Evolutionary conservation across 345 rosid genomes (phyloP).

Genomic region (Bruguiera parviflora): DNA sequence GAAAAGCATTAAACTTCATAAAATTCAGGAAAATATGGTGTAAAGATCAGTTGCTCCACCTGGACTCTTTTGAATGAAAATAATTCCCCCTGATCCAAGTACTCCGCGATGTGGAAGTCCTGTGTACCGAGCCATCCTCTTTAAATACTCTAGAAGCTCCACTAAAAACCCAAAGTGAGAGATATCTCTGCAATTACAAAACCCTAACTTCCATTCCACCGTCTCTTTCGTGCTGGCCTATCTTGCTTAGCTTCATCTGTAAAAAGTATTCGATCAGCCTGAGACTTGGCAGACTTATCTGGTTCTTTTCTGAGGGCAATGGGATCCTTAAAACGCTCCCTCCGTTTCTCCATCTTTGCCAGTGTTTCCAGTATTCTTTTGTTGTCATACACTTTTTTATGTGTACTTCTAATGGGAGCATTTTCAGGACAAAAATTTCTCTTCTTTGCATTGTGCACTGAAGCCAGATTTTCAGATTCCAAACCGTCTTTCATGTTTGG

Average conservation of each 20-base stretch:
- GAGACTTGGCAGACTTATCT: slow-evolving; percentile 17
- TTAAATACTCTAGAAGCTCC: not conserved
- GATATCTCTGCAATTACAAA: not conserved
- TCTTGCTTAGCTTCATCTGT: slow-evolving; percentile 30
- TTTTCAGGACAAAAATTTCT: slow-evolving; percentile 3
- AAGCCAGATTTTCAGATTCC: slow-evolving; percentile 15
- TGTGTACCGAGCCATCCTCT: not conserved
- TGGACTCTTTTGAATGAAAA: not conserved
- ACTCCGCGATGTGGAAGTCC: no score
- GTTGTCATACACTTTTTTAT: slow-evolving; percentile 26
- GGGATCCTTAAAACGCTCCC: slow-evolving; percentile 56
- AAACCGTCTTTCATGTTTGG: slow-evolving; percentile 6
- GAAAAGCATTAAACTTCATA: not conserved
- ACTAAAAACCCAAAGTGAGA: not conserved
- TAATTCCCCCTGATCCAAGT: not conserved
- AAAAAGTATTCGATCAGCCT: slow-evolving; percentile 21
- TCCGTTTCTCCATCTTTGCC: slow-evolving; percentile 65
- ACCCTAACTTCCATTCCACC: slow-evolving; percentile 45
- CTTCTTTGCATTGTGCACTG: slow-evolving; percentile 9
- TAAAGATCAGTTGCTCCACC: not conserved
- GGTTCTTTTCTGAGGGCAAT: slow-evolving; percentile 19
- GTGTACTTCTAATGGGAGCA: slow-evolving; percentile 16
- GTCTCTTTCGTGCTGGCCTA: slow-evolving; percentile 58
- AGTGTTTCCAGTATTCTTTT: slow-evolving; percentile 40
- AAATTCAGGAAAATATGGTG: not conserved